Evolutionary conservation across 1,284 basidiomycete genomes (phyloP).

Genomic region (Wallemia mellicola): DNA sequence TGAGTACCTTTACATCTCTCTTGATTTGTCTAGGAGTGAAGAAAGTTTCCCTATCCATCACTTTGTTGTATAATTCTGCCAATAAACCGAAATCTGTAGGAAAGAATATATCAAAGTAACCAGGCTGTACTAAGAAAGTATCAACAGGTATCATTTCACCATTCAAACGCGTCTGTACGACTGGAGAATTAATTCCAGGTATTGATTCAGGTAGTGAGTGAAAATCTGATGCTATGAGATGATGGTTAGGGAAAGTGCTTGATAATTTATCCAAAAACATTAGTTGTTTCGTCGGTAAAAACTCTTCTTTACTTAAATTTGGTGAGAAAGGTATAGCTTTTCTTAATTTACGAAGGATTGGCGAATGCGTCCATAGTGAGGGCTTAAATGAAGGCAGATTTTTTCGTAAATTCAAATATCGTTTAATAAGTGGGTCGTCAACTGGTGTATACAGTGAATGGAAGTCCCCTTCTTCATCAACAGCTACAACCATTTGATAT

Average conservation of each 20-base stretch:
- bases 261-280: conserved; percentile 57
- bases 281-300: conserved; percentile 72
- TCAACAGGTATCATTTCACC: conserved; percentile 62
- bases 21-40: background rate
- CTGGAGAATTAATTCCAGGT: conserved; percentile 58
- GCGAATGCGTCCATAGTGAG: conserved; percentile 25
- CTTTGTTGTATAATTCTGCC: conserved; percentile 7
- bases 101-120: conserved; percentile 98
- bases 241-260: conserved; percentile 59
- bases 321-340: conserved; percentile 52
- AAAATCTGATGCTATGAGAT: conserved; percentile 79
- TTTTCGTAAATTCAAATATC: conserved; percentile 20
- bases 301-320: conserved; percentile 70
- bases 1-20: background rate
- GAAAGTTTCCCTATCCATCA: conserved; percentile 3
- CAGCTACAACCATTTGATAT: conserved; percentile 51
- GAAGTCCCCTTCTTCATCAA: conserved; percentile 61
- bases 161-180: conserved; percentile 75
- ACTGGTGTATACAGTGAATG: conserved; percentile 55
- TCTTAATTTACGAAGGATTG: conserved; percentile 30
- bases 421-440: conserved; percentile 48
- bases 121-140: conserved; percentile 74
- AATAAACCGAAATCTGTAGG: conserved; percentile 32
- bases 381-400: conserved; percentile 19
- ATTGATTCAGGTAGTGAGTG: conserved; percentile 59